Conservation (phyloP, 768 basidiomycete genomes). For the Tephrocybe sp. region DNA sequence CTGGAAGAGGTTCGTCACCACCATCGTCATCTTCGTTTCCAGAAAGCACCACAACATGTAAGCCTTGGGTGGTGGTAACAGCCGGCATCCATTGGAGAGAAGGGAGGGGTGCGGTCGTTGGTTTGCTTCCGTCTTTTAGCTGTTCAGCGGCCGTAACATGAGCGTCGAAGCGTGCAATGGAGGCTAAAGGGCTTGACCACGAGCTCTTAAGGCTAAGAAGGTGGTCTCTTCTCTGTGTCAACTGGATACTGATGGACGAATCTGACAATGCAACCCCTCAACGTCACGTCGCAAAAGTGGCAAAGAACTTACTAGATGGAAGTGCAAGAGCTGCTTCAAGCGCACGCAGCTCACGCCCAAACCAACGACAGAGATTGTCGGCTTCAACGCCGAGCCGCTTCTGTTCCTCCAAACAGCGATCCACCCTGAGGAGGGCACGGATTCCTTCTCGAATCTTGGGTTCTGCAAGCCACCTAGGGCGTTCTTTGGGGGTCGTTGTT, state of each 20-base stretch:
- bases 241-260: constrained; percentile 3
- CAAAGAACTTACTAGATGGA: too few relatives aligned
- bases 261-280: too few relatives aligned
- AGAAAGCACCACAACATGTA: too few relatives aligned
- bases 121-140: too few relatives aligned
- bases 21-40: too few relatives aligned
- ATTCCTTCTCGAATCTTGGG: constrained; percentile 17
- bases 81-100: too few relatives aligned
- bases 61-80: too few relatives aligned
- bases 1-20: too few relatives aligned
- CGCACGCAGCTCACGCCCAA: constrained; percentile 27
- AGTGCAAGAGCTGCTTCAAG: too few relatives aligned
- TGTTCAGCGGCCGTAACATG: constrained; percentile 6
- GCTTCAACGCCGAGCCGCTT: constrained; percentile 17
- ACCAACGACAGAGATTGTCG: constrained; percentile 35
- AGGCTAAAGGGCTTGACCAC: constrained; percentile 20
- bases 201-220: constrained; percentile 14
- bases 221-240: constrained; percentile 12
- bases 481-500: neutral
- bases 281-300: too few relatives aligned
- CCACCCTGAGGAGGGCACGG: constrained; percentile 14
- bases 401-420: constrained; percentile 18
- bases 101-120: neutral
- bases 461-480: constrained; percentile 33
- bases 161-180: constrained; percentile 3